These are phyloP conservation scores for Vachellia pachyceras DNA, from an alignment of 306 rosid genomes.

Conservation along the genomic window DNA sequence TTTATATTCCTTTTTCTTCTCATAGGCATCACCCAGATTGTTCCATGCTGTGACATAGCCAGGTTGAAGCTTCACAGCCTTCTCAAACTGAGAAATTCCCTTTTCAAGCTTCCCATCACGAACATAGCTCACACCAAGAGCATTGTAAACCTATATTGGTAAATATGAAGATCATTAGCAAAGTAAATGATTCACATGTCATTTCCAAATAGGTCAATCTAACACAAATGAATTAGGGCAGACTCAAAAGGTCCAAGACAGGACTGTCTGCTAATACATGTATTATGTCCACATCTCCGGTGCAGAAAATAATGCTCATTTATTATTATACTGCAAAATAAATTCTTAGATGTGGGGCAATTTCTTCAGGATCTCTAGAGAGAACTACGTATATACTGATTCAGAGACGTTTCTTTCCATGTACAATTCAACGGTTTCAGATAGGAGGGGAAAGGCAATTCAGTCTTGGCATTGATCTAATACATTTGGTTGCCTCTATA, in stretches of 20 bases:
- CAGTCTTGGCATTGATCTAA: background rate
- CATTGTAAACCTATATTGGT: constrained; percentile 79
- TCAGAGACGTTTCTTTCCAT: background rate
- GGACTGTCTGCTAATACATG: background rate
- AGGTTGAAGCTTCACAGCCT: constrained; percentile 91
- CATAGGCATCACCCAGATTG: constrained; percentile 97
- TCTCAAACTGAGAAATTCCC: constrained; percentile 85
- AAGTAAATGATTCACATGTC: constrained; percentile 29
- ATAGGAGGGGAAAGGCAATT: background rate
- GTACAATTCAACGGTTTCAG: background rate
- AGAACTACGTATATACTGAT: background rate
- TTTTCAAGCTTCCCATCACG: constrained; percentile 88
- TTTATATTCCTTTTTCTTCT: constrained; percentile 73
- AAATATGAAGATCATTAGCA: constrained; percentile 17
- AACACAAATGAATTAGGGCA: background rate
- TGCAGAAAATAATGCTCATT: background rate
- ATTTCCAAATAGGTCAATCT: background rate
- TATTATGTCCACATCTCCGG: background rate
- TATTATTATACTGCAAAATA: background rate
- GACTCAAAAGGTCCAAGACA: background rate
- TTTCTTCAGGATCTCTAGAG: background rate
- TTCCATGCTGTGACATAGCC: constrained; percentile 98
- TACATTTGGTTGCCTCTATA: background rate
- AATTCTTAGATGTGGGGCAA: background rate
- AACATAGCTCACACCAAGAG: constrained; percentile 85